These are phyloP conservation scores for Mangifera indica DNA, from an alignment of 345 rosid species.

Conservation along the genomic window DNA sequence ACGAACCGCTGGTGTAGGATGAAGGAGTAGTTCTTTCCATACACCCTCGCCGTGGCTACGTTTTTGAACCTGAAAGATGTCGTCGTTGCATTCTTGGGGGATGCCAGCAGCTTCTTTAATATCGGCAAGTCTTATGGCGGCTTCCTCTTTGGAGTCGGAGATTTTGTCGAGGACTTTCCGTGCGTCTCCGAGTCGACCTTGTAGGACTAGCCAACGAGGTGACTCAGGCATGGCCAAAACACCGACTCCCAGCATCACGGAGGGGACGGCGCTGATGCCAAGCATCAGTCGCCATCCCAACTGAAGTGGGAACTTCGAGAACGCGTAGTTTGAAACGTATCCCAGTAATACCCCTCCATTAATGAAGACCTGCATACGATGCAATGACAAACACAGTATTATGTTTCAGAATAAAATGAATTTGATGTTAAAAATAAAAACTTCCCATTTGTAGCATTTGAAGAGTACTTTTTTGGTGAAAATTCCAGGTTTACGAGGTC, in stretches of 20 bases:
- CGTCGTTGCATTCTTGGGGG: constrained; percentile 68
- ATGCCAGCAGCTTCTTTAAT: constrained; percentile 87
- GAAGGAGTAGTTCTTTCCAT: constrained; percentile 60
- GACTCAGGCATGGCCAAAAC: constrained; percentile 93
- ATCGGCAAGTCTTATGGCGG: constrained; percentile 59
- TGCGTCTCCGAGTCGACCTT: constrained; percentile 84
- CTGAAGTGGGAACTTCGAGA: constrained; percentile 52
- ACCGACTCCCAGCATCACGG: constrained; percentile 51
- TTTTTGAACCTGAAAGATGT: constrained; percentile 46
- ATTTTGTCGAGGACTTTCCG: constrained; percentile 67
- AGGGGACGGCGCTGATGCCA: constrained; percentile 69
- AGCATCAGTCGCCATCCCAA: constrained; percentile 92
- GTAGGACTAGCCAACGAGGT: constrained; percentile 94
- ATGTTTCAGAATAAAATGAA: too few relatives aligned
- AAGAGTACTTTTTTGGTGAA: too few relatives aligned
- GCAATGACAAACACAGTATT: too few relatives aligned
- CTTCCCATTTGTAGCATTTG: too few relatives aligned
- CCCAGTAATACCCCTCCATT: constrained; percentile 71
- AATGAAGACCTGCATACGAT: constrained; percentile 60
- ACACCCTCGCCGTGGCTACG: constrained; percentile 59
- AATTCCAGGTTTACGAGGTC: too few relatives aligned
- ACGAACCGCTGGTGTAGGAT: constrained; percentile 65
- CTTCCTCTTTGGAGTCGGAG: constrained; percentile 63
- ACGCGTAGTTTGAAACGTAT: constrained; percentile 73
- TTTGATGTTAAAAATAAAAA: too few relatives aligned